These are phyloP conservation scores for Fusarium sp. DNA, from an alignment of 2,329 filamentous ascomycete genomes.

Conservation along the genomic window DNA sequence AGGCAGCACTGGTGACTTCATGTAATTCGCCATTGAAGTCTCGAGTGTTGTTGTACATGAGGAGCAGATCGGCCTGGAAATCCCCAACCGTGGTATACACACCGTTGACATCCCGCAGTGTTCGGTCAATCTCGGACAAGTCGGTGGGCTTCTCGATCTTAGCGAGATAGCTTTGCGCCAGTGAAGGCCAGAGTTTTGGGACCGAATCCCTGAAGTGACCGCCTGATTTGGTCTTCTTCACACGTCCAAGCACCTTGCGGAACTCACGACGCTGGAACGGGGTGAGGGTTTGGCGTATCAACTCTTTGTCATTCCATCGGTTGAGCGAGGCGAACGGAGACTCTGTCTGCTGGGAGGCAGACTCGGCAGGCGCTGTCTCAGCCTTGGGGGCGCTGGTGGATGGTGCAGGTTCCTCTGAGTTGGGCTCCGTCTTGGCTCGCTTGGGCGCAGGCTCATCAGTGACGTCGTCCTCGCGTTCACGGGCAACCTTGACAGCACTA, in stretches of 20 bases:
- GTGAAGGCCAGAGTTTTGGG: slow-evolving; percentile 76
- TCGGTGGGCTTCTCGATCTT: slow-evolving; percentile 85
- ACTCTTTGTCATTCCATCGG: slow-evolving; percentile 56
- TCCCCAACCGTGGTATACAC: slow-evolving; percentile 76
- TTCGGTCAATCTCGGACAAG: slow-evolving; percentile 83
- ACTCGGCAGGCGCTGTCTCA: slow-evolving; percentile 37
- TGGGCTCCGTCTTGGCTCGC: slow-evolving; percentile 78
- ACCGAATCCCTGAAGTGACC: slow-evolving; percentile 83
- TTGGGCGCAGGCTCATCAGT: slow-evolving; percentile 78
- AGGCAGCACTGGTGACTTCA: slow-evolving; percentile 71
- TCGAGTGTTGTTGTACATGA: slow-evolving; percentile 83
- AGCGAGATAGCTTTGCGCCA: slow-evolving; percentile 79
- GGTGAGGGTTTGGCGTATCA: slow-evolving; percentile 65
- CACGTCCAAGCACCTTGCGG: slow-evolving; percentile 74
- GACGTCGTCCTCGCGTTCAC: slow-evolving; percentile 82
- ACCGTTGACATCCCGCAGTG: slow-evolving; percentile 72
- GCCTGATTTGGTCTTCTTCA: slow-evolving; percentile 90
- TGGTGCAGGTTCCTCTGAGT: slow-evolving; percentile 52
- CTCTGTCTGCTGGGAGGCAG: slow-evolving; percentile 36
- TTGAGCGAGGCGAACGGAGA: slow-evolving; percentile 48
- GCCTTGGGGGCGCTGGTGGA: slow-evolving; percentile 18
- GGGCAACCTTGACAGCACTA: slow-evolving; percentile 68
- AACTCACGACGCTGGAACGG: slow-evolving; percentile 71
- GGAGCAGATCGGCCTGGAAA: slow-evolving; percentile 78
- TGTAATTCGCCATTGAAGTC: slow-evolving; percentile 87